Conservation (phyloP, 2,329 filamentous ascomycete genomes). For the Epichloe gansuensis region DNA sequence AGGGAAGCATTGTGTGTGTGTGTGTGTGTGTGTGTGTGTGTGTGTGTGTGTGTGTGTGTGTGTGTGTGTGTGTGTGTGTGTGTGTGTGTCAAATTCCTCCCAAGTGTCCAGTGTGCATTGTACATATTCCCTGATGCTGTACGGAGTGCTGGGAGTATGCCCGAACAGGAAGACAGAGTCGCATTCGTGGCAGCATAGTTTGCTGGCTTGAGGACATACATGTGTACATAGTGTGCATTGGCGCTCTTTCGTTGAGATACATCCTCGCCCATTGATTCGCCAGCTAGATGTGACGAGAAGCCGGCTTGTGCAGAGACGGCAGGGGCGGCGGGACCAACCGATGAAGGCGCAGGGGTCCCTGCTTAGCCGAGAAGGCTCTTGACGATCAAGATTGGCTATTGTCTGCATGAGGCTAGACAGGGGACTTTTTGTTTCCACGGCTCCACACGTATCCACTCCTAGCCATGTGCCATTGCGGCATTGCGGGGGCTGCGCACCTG, state of each 20-base stretch:
- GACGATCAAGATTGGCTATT: slow-evolving; percentile 29
- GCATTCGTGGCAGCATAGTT: slow-evolving; percentile 5
- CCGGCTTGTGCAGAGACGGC: slow-evolving; percentile 31
- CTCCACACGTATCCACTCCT: not conserved
- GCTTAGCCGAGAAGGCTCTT: slow-evolving; percentile 16
- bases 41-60: too few relatives aligned
- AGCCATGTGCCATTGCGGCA: too few relatives aligned
- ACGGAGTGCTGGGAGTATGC: too few relatives aligned
- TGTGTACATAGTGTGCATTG: slow-evolving; percentile 1
- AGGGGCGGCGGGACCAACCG: slow-evolving; percentile 36
- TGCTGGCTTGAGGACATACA: not conserved
- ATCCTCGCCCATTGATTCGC: slow-evolving; percentile 6
- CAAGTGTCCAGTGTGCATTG: too few relatives aligned
- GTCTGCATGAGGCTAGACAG: slow-evolving; percentile 19
- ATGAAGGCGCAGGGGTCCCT: slow-evolving; percentile 23
- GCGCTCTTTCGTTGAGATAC: not conserved
- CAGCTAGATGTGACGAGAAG: slow-evolving; percentile 30
- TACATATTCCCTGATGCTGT: too few relatives aligned
- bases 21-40: too few relatives aligned
- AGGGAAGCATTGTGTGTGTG: not conserved
- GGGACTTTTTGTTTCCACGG: not conserved
- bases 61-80: too few relatives aligned
- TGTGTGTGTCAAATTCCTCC: too few relatives aligned
- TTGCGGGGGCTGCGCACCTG: too few relatives aligned
- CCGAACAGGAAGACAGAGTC: not conserved